Percentiles rank a stretch among this genome's conserved stretches.
phyloP scores from a whole-genome alignment of 768 basidiomycete species.

The Saitozyma sp. region DNA sequence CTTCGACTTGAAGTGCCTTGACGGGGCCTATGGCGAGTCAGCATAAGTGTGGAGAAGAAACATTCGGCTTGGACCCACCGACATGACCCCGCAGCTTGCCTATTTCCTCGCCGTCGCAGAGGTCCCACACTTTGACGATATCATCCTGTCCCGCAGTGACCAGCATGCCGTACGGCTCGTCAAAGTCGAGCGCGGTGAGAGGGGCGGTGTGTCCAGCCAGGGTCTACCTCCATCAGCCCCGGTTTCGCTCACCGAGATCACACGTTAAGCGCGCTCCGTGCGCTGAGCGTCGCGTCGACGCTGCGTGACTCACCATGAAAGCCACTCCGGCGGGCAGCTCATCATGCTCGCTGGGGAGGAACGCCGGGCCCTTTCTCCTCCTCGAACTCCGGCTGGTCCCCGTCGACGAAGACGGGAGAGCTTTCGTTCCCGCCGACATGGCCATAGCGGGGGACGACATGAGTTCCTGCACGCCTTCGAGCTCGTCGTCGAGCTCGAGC shows the following conservation, averaged over 20 bases:
- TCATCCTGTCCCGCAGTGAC: slow-evolving; percentile 86
- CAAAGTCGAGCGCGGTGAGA: slow-evolving; percentile 87
- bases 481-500: slow-evolving; percentile 91
- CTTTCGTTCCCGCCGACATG: slow-evolving; percentile 41
- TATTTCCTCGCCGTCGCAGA: slow-evolving; percentile 82
- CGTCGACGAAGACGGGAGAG: slow-evolving; percentile 58
- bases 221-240: slow-evolving; percentile 59
- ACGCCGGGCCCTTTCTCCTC: slow-evolving; percentile 82
- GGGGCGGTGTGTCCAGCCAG: slow-evolving; percentile 76
- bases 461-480: slow-evolving; percentile 85
- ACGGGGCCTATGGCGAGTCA: slow-evolving; percentile 56
- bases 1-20: slow-evolving; percentile 90
- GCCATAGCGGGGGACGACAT: slow-evolving; percentile 55
- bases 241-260: too few species aligned
- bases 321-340: slow-evolving; percentile 90
- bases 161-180: slow-evolving; percentile 91
- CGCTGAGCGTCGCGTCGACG: neutral
- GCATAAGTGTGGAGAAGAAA: neutral
- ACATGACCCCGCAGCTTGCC: slow-evolving; percentile 79
- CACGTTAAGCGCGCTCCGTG: too few species aligned
- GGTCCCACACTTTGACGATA: slow-evolving; percentile 90
- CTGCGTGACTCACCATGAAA: slow-evolving; percentile 74
- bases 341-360: slow-evolving; percentile 95
- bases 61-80: slow-evolving; percentile 53
- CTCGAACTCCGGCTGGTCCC: slow-evolving; percentile 60